Conservation (phyloP, 352 stramenopile species). For the Pseudoperonospora humuli region DNA sequence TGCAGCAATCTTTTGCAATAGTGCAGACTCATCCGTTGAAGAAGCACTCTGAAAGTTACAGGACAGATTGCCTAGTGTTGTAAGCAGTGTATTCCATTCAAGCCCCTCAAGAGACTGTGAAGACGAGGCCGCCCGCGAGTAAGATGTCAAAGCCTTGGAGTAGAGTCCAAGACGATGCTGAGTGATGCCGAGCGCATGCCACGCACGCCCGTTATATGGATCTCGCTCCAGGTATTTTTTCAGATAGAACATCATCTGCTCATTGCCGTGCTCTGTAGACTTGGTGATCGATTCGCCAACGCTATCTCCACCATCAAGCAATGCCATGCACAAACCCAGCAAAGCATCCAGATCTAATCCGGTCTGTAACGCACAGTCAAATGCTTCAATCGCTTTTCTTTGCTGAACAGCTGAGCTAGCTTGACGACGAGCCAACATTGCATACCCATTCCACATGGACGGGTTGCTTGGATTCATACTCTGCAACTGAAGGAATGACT, state of each 20-base stretch:
- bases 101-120: conserved; percentile 10
- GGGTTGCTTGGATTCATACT: conserved; percentile 75
- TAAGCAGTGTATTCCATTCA: conserved; percentile 35
- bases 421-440: conserved; percentile 56
- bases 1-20: conserved; percentile 18
- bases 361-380: conserved; percentile 69
- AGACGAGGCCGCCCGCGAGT: conserved; percentile 18
- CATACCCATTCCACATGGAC: conserved; percentile 84
- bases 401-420: conserved; percentile 25
- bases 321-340: conserved; percentile 41
- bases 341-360: conserved; percentile 69
- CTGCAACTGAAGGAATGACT: conserved; percentile 76
- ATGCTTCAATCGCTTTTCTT: conserved; percentile 56
- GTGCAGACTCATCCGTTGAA: conserved; percentile 7
- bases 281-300: conserved; percentile 16
- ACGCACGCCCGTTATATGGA: conserved; percentile 42
- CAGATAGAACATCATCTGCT: conserved; percentile 62
- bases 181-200: conserved; percentile 53
- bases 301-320: conserved; percentile 20
- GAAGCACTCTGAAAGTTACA: neutral
- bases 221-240: conserved; percentile 79
- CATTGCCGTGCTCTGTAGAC: conserved; percentile 13
- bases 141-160: conserved; percentile 32
- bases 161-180: conserved; percentile 53
- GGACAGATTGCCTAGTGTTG: conserved; percentile 18